Conservation (phyloP, 345 rosid species). For the Aurinia saxatilis region DNA sequence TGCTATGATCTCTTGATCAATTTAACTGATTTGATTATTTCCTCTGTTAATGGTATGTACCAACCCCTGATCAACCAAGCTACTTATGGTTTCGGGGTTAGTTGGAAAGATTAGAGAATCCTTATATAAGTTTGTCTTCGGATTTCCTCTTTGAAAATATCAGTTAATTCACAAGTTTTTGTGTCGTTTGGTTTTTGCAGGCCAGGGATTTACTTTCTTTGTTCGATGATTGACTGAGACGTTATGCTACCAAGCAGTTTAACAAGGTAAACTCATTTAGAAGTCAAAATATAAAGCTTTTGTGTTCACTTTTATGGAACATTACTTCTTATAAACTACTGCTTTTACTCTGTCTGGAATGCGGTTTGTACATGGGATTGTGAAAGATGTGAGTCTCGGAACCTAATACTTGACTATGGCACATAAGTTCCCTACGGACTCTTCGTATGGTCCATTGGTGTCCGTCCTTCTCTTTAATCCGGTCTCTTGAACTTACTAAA, state of each 20-base stretch:
- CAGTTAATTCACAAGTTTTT: no score
- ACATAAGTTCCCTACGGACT: conserved; percentile 85
- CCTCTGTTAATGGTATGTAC: no score
- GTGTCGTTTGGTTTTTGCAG: conserved; percentile 29
- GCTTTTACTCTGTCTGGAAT: conserved; percentile 65
- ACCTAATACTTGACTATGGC: conserved; percentile 70
- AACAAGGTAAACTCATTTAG: conserved; percentile 48
- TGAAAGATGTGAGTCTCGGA: conserved; percentile 80
- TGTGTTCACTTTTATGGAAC: background rate
- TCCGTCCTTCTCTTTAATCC: conserved; percentile 75
- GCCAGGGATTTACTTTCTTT: conserved; percentile 92
- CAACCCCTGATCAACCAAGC: no score
- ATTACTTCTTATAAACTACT: background rate
- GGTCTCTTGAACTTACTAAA: conserved; percentile 67
- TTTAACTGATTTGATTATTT: no score
- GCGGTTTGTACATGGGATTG: conserved; percentile 75
- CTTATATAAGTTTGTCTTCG: no score
- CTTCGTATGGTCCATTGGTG: conserved; percentile 93
- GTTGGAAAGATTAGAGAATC: no score
- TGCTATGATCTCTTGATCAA: no score
- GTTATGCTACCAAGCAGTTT: conserved; percentile 84
- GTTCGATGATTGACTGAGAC: conserved; percentile 88
- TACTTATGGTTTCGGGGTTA: no score
- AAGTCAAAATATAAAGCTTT: background rate
- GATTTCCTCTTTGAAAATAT: no score